Evolutionary conservation across 495 filamentous ascomycete species (phyloP).

Genomic region (Xylaria castorea): DNA sequence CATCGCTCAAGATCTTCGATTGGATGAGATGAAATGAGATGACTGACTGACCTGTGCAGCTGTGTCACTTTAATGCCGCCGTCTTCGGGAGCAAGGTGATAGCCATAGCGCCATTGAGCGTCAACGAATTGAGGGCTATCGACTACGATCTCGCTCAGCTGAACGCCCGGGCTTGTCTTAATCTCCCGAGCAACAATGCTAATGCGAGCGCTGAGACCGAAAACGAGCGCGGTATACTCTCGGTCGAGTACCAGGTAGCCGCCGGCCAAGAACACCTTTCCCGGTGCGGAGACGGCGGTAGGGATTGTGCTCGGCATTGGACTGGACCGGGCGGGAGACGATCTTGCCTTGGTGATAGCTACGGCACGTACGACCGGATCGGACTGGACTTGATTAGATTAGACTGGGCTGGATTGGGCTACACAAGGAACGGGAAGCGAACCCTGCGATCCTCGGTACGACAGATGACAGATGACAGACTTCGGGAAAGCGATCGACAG

Average conservation of each 20-base stretch:
- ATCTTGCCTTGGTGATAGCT: not conserved
- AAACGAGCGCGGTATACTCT: slow-evolving; percentile 85
- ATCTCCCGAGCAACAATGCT: slow-evolving; percentile 79
- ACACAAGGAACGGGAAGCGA: not conserved
- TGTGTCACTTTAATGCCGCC: slow-evolving; percentile 82
- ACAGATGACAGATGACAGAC: slow-evolving; percentile 21
- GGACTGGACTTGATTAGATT: not conserved
- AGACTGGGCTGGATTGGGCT: not conserved
- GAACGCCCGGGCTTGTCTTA: slow-evolving; percentile 61
- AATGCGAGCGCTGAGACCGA: slow-evolving; percentile 92
- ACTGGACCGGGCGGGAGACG: not conserved
- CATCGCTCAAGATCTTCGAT: slow-evolving; percentile 8
- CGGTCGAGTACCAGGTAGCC: slow-evolving; percentile 95
- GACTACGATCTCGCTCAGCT: slow-evolving; percentile 75
- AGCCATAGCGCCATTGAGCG: slow-evolving; percentile 85
- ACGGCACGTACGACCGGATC: slow-evolving; percentile 9
- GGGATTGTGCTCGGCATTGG: slow-evolving; percentile 36
- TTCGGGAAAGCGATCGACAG: slow-evolving; percentile 34
- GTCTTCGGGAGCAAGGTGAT: slow-evolving; percentile 67
- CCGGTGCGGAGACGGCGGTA: slow-evolving; percentile 83
- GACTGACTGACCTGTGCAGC: slow-evolving; percentile 71
- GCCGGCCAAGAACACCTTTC: slow-evolving; percentile 93
- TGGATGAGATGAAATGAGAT: slow-evolving; percentile 16
- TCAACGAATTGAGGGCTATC: slow-evolving; percentile 88
- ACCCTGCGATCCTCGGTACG: slow-evolving; percentile 17